phyloP scores from a whole-genome alignment of 225 moss, liverwort and hornwort species.

The Sphagnum tenellum region DNA sequence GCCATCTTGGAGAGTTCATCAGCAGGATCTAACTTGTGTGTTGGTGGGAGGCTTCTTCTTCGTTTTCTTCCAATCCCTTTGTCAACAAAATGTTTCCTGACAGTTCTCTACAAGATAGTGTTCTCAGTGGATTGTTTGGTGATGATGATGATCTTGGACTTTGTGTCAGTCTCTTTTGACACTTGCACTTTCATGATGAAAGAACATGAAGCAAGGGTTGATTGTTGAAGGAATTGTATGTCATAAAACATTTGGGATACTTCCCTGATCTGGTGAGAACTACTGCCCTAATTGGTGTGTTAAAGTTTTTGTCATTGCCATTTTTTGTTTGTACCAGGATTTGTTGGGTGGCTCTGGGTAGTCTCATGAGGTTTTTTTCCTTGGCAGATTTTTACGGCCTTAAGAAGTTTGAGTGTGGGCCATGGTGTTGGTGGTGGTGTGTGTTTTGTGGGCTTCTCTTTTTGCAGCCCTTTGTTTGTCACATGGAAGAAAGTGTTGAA shows the following conservation, averaged over 20 bases:
- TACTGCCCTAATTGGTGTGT: slow-evolving; percentile 38
- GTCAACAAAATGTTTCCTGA: too few species aligned
- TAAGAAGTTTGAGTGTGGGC: slow-evolving; percentile 36
- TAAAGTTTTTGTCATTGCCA: slow-evolving; percentile 4
- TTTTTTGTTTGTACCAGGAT: too few species aligned
- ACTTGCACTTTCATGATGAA: too few species aligned
- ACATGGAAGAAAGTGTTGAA: slow-evolving; percentile 99
- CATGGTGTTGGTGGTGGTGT: not conserved
- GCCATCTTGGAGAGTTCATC: too few species aligned
- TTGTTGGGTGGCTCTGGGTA: too few species aligned
- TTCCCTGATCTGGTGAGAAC: slow-evolving; percentile 24
- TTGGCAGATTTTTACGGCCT: not conserved
- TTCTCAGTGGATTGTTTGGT: too few species aligned
- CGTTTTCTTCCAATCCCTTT: too few species aligned
- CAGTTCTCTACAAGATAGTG: too few species aligned
- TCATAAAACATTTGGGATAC: not conserved
- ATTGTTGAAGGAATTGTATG: slow-evolving; percentile 24
- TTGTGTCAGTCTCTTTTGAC: too few species aligned
- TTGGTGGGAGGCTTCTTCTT: too few species aligned
- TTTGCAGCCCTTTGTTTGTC: slow-evolving; percentile 93
- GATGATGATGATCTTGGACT: too few species aligned
- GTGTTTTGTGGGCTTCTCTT: slow-evolving; percentile 35
- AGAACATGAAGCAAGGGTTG: slow-evolving; percentile 6
- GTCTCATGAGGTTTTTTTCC: slow-evolving; percentile 1
- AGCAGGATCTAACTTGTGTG: too few species aligned